Evolutionary conservation across 139 green algal species (phyloP).

Genomic region (Closterium sp.): DNA sequence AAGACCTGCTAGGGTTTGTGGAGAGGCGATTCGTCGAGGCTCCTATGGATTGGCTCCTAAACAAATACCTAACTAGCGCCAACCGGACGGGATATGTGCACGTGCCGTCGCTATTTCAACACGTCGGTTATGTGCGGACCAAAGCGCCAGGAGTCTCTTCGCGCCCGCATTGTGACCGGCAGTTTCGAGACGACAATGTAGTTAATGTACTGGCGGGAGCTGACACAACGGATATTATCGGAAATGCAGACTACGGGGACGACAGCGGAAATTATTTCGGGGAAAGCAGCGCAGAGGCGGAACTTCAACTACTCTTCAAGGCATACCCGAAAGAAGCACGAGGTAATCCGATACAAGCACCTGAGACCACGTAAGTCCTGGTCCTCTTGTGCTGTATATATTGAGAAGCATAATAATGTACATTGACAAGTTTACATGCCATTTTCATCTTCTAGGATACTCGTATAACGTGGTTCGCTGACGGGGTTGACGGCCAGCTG

Average conservation of each 20-base stretch:
- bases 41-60: not conserved
- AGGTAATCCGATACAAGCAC: no score
- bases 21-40: not conserved
- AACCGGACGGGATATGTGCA: not conserved
- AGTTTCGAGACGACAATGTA: not conserved
- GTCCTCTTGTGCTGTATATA: no score
- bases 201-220: not conserved
- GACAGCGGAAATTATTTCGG: no score
- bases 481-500: slow-evolving; percentile 57
- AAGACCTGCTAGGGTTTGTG: not conserved
- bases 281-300: no score
- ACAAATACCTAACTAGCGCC: not conserved
- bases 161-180: not conserved
- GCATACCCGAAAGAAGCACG: no score
- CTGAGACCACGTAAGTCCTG: no score
- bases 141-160: not conserved
- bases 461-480: slow-evolving; percentile 83
- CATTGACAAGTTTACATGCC: no score
- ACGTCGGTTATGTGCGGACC: not conserved
- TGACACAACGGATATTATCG: no score
- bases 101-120: not conserved
- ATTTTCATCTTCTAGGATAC: not conserved
- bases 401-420: no score
- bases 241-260: no score
- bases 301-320: no score